Evolutionary conservation across 2,329 filamentous ascomycete genomes (phyloP), one percentile per base, ranked within the genome.

Genomic region (Phaeomoniella chlamydospora): DNA sequence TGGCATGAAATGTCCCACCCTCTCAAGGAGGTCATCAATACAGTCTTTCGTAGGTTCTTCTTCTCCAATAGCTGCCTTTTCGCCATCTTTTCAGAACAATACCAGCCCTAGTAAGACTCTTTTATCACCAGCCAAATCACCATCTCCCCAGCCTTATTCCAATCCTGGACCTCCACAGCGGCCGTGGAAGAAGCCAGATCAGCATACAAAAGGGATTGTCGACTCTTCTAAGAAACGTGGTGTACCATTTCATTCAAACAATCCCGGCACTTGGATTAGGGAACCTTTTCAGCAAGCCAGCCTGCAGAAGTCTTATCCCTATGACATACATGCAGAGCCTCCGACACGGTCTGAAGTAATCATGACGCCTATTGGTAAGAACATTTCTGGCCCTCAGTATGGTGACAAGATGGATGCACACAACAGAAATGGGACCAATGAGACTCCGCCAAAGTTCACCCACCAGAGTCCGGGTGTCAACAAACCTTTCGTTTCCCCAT

Each of bases 1-100:
- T 12, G 12, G 29, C 19, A 32, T 18, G 19, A 26, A 22, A 29
- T 3, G n/a, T 12, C 18, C 31, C 35, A 34, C 33, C 15, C 15
- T 18, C 26, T 29, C 34, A 37, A 17, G 11, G 22, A 5, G 15
- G 3, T 12, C 11, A n/a, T 29, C 29, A 5, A 17, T 11, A 39
- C 15, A 13, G 49, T 38, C 32, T n/a, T n/a, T n/a, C n/a, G n/a
- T n/a, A 56, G 46, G 15, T 44, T 36, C 31, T 44, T 46, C 34
- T 52, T 16, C 44, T 10, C 47, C 44, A 12, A 33, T 18, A 12
- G 37, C 37, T 29, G 33, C 37, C n/a, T 14, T 17, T 13, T 3
- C 14, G 29, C 16, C 34, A 31, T 13, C 32, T 29, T 31, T 5
- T n/a, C 33, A 31, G 15, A 2, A 16, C 13, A 6, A 16, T 35